Base-by-base conservation (phyloP, 768 basidiomycete species). In the Calvatia gigantea region DNA sequence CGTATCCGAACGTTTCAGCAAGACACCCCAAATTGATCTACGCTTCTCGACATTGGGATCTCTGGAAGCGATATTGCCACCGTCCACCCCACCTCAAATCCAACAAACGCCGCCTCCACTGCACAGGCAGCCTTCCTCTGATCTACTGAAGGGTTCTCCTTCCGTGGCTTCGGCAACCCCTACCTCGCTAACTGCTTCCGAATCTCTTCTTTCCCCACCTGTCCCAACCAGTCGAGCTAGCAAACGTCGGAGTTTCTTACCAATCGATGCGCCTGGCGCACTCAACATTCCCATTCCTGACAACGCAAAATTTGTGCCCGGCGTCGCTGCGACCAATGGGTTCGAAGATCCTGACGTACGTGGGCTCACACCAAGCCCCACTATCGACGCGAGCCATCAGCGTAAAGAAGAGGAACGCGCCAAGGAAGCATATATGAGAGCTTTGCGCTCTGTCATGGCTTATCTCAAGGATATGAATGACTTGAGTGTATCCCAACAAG, bases 401-500 rank as follows among this genome's bases (percentile, higher is more conserved):
- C 81, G 82, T 33, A 80, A 79, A 52, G 89, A 91, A 70, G 86
- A 87, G 68, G 88, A 89, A 58, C 77, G 84, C 29, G 80, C 77
- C 15, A 78, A 83, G 28, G 89, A 91, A 64, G 78, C 83, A 28
- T 87, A 88, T 66, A 85, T 83, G 63, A 80, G 89, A 41, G 94
- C 92, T 29, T 77, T 99, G 50, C 83, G 91, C 53, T 89, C 91
- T 8, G 84, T 99, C 15, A 95, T 98, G 89, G 92, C 94, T 6
- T 99, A 98, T 70, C 80, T 99, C 17, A 85, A 86, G 63, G 97
- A 99, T 64, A 88, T 99, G 84, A 89, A 94, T 65, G 97, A 99
- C 65, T 76, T 99, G 28, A 86, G 86, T 15, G 69, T 85, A 61
- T 81, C 85, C 17, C 87, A 87, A 64, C 87, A 87, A 64, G 65